Conservation (phyloP, 1,284 basidiomycete species). For the Rugosomyces carneus region DNA sequence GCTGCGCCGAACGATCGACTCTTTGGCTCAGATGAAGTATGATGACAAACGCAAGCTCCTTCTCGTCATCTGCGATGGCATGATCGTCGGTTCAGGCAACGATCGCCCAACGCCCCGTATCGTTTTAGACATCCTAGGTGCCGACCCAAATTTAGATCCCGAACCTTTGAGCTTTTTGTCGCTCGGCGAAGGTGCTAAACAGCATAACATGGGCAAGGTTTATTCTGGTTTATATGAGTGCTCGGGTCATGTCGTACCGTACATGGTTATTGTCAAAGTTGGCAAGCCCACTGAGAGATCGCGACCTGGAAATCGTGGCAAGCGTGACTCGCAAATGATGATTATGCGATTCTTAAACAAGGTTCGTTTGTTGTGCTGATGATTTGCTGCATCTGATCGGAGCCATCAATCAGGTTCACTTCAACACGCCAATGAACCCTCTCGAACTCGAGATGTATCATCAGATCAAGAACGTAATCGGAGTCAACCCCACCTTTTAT, state of each 20-base stretch:
- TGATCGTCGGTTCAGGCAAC: constrained; percentile 96
- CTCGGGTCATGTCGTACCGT: constrained; percentile 93
- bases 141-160: constrained; percentile 88
- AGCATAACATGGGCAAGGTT: constrained; percentile 98
- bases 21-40: constrained; percentile 90
- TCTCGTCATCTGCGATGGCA: constrained; percentile 95
- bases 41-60: constrained; percentile 97
- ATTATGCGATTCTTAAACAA: constrained; percentile 98
- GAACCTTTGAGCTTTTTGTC: constrained; percentile 93
- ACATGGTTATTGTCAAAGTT: constrained; percentile 94
- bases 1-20: constrained; percentile 88
- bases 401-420: constrained; percentile 71
- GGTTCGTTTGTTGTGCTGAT: constrained; percentile 35
- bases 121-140: constrained; percentile 94
- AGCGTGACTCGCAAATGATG: constrained; percentile 94
- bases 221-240: constrained; percentile 96
- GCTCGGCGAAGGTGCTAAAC: constrained; percentile 91
- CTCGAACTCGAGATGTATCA: constrained; percentile 97
- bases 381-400: constrained; percentile 1
- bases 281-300: constrained; percentile 93
- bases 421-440: constrained; percentile 94
- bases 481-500: constrained; percentile 97
- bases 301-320: constrained; percentile 93
- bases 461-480: constrained; percentile 99
- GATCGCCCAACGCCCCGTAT: constrained; percentile 89